These are phyloP conservation scores for Aleurites moluccanus DNA, from an alignment of 441 rosid genomes.

Conservation along the genomic window DNA sequence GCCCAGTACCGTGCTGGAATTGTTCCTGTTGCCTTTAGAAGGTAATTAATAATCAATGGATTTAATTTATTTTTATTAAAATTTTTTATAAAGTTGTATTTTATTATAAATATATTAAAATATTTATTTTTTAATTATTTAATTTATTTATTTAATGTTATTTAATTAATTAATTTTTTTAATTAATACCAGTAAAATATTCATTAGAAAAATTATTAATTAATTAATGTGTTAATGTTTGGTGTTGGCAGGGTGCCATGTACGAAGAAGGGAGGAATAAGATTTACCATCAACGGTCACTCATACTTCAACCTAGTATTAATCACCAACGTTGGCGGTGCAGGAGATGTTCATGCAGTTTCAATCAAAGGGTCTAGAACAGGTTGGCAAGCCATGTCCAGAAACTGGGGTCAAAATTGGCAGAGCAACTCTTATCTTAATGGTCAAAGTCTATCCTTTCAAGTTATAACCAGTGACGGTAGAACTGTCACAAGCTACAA, in stretches of 20 bases:
- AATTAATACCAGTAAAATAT: no score
- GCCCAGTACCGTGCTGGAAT: constrained; percentile 51
- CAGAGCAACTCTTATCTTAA: constrained; percentile 40
- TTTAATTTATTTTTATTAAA: no score
- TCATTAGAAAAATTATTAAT: no score
- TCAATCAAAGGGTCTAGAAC: constrained; percentile 38
- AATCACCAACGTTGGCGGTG: constrained; percentile 43
- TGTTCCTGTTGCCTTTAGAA: constrained; percentile 40
- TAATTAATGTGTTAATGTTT: not conserved
- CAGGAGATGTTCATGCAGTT: constrained; percentile 41
- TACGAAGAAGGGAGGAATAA: constrained; percentile 35
- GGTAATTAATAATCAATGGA: constrained; percentile 28
- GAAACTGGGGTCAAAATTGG: constrained; percentile 55
- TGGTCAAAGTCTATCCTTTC: constrained; percentile 44
- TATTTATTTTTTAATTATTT: no score
- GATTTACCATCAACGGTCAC: constrained; percentile 45
- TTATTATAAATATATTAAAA: no score
- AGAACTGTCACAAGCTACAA: constrained; percentile 52
- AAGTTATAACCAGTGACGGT: constrained; percentile 79
- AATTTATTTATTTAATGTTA: no score
- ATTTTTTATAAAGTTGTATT: no score
- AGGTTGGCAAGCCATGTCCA: constrained; percentile 44
- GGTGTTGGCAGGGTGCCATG: constrained; percentile 32
- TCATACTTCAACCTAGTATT: constrained; percentile 47
- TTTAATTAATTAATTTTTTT: no score